Conservation (phyloP, 225 moss, liverwort and hornwort species). For the Pseudoscleropodium purum region DNA sequence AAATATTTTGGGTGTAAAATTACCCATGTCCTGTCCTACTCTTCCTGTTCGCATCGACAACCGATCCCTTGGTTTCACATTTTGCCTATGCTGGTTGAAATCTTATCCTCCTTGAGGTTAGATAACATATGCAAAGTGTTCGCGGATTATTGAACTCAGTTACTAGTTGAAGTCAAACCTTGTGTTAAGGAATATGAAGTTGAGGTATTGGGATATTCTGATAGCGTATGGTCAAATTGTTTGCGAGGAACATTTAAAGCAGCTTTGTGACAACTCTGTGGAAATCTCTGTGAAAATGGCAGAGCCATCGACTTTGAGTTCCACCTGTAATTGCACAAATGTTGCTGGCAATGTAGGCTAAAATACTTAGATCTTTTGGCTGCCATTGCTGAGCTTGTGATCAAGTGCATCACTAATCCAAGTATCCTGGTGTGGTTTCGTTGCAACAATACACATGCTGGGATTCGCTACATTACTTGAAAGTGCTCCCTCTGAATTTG, state of each 20-base stretch:
- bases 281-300: background rate
- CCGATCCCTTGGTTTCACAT: background rate
- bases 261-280: background rate
- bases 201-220: background rate
- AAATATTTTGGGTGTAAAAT: background rate
- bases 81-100: background rate
- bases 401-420: background rate
- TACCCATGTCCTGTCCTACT: background rate
- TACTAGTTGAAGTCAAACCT: no score
- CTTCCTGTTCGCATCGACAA: background rate
- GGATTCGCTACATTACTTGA: background rate
- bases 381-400: background rate
- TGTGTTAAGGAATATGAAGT: background rate
- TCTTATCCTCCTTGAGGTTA: background rate
- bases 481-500: background rate
- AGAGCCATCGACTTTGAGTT: background rate
- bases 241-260: background rate
- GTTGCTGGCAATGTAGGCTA: background rate
- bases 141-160: background rate
- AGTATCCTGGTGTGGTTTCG: background rate
- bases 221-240: background rate
- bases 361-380: background rate
- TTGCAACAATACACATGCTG: background rate
- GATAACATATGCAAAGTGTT: background rate
- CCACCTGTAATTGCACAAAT: background rate